Base-by-base conservation (phyloP, 345 rosid species). In the Turnera subulata region DNA sequence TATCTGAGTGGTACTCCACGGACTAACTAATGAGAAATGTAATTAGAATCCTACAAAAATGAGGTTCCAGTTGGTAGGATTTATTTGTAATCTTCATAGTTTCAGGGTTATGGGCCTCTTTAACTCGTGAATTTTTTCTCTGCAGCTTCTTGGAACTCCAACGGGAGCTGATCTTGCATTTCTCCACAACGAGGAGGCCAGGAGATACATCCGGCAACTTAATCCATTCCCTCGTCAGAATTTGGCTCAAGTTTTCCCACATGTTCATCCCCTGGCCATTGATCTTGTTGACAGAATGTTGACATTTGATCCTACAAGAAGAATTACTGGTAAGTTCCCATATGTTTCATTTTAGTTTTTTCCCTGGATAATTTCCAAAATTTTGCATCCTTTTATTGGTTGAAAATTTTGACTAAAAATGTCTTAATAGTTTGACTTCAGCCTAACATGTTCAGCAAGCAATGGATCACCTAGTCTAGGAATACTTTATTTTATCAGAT, bases 101-200 rank as follows among this genome's bases (percentile, higher is more conserved):
- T 29, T 29, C 35, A 29, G 35, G 35, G n/a, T 29, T 29, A 3
- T 29, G 8, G 35, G 4, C 8, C 35, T 8, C 35, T 29, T 29
- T 29, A 8, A 29, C 15, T 59, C 21, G 9, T 24, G 17, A 13
- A 29, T 57, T 59, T 73, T 13, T 8, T 13, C 11, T 13, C 24
- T 74, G 58, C 69, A 93, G 99, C 88, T 94, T 68, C 95, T 94
- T 45, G 96, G 99, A 50, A 88, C 95, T 24, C 99, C 97, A 1
- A 79, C 79, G 6, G 97, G 88, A 57, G 53, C 99, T 33, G 97
- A 94, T 76, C 96, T 90, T 23, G 91, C 79, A n/a, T 94, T 85
- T 75, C 76, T 92, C 20, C 74, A 75, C 39, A 90, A 77, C 62
- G 99, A 94, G 78, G 96, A 85, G 19, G 95, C 95, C 0, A 90